Percentiles rank a stretch among this genome's conserved stretches.
Evolutionary conservation across 2,329 filamentous ascomycete species (phyloP).

Genomic region (Rhynchosporium secalis): DNA sequence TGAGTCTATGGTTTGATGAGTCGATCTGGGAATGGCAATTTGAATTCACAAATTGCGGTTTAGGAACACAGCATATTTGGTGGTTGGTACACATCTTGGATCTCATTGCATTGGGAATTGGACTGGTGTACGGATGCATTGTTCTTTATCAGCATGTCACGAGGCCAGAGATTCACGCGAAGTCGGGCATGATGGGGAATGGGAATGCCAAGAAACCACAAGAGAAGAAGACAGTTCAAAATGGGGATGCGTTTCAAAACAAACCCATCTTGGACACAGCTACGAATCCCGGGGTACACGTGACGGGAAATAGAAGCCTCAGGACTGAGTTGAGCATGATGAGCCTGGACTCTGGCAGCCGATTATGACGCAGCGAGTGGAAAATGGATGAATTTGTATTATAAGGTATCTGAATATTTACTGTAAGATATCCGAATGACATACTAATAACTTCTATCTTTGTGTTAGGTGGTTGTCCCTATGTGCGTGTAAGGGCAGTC

Average conservation of each 20-base stretch:
- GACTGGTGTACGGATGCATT: conserved; percentile 19
- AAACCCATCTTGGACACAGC: no score
- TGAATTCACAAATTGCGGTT: conserved; percentile 73
- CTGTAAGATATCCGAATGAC: background rate
- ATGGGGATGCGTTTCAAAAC: background rate
- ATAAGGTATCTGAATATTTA: background rate
- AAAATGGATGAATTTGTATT: background rate
- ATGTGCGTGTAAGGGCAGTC: no score
- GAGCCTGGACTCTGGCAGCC: background rate
- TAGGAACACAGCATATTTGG: conserved; percentile 91
- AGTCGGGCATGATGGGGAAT: background rate
- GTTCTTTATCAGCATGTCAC: background rate
- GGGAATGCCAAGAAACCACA: background rate
- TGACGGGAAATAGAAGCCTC: background rate
- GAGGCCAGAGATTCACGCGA: background rate
- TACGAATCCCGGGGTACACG: background rate
- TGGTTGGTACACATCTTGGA: conserved; percentile 84
- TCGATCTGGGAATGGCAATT: conserved; percentile 74
- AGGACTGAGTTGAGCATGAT: background rate
- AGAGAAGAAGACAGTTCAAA: background rate
- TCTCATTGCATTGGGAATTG: conserved; percentile 34
- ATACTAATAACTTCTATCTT: no score
- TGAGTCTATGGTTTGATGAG: conserved; percentile 87
- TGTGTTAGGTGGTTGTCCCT: no score
- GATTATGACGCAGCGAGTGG: background rate